Base-by-base conservation (phyloP, 805 yeast species). In the Cyberlindnera sargentensis region DNA sequence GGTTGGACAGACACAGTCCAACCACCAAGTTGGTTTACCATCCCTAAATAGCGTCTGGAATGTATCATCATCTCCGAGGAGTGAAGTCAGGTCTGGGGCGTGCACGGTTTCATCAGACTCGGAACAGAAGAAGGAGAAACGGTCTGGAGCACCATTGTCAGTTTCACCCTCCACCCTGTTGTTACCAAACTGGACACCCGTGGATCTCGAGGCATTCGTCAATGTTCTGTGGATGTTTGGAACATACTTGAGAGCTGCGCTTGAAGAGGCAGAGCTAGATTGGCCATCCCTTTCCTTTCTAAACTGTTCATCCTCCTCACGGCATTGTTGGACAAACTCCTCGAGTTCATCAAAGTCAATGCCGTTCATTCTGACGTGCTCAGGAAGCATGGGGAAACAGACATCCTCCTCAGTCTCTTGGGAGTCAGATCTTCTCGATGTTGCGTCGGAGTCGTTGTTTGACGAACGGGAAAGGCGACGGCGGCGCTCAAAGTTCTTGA, bases 381-480 rank as follows among this genome's bases (percentile, higher is more conserved):
- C 83, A 4, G 85, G 80, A 40, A 79, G 67, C 87, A 88, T 83
- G 2, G 98, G 98, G 65, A 90, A 90, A 70, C 98, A 91, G 37
- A 91, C 99, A 73, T 91, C 98, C 60, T 88, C 96, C 57, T 91
- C 98, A 0, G 96, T 88, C 58, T 89, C 96, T 53, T 86, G 95
- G 4, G 90, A 81, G 20, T 81, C 78, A 50, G 88, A 71, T 2
- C 81, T 84, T 52, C 78, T 85, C 2, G 90, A 83, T 52, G 76
- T 83, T 23, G 72, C 74, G 50, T 84, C 91, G 47, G 80, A 75
- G 54, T 82, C 88, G 34, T 67, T 62, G 10, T 61, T 44, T 3
- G 68, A 63, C 7, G 62, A 58, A 39, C 66, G 56, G 2, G 63
- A 55, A 43, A 59, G 33, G 37, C 62, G 55, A 34, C 66, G 62